Evolutionary conservation across 768 basidiomycete species (phyloP).

Genomic region (Ramaria sp.): DNA sequence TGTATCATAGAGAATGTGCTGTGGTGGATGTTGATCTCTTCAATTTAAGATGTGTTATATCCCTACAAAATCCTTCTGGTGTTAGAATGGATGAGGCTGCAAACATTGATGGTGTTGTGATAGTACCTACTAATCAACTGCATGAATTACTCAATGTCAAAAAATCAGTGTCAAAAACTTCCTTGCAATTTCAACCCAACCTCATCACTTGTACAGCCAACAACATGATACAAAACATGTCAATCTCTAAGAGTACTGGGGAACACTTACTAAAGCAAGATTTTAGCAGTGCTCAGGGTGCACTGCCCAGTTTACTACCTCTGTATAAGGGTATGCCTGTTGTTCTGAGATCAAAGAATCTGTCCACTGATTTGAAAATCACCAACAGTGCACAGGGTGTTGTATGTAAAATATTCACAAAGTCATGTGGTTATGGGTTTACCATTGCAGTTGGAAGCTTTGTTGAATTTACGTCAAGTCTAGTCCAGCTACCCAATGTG

Average conservation of each 20-base stretch:
- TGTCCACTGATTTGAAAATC: not conserved
- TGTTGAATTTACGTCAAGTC: not conserved
- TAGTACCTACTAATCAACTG: conserved; percentile 8
- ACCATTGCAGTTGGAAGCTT: not conserved
- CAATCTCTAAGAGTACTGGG: too few species aligned
- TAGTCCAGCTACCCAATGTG: not conserved
- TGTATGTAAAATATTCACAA: not conserved
- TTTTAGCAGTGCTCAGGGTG: not conserved
- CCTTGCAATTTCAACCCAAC: too few species aligned
- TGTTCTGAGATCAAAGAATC: not conserved
- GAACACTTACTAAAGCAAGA: not conserved
- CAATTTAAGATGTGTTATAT: conserved; percentile 17
- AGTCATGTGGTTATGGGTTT: not conserved
- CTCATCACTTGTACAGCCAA: too few species aligned
- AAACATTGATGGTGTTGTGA: not conserved
- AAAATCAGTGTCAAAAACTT: too few species aligned
- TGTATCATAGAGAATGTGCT: not conserved
- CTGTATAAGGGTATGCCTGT: not conserved
- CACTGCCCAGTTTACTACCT: not conserved
- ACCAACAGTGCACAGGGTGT: not conserved
- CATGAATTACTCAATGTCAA: conserved; percentile 10
- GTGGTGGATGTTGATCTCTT: conserved; percentile 25
- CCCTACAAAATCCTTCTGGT: not conserved
- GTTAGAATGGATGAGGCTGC: not conserved
- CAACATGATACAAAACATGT: too few species aligned